Conservation (phyloP, 1,139 yeast genomes). For the Yamadazyma atmosphaerica region DNA sequence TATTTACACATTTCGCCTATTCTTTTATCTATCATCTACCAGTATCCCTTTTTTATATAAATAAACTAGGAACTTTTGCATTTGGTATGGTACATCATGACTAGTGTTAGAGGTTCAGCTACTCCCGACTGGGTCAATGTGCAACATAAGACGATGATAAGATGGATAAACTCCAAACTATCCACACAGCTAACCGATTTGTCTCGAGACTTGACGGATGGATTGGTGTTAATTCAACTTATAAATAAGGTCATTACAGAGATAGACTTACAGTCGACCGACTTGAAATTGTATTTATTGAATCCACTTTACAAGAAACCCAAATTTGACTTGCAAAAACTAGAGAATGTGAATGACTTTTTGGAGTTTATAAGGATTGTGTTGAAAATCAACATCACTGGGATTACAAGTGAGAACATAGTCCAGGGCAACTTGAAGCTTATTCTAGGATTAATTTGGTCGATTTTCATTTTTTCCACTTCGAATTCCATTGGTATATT, state of each 20-base stretch:
- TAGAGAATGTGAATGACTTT: slow-evolving; percentile 61
- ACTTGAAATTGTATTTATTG: slow-evolving; percentile 24
- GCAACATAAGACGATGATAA: slow-evolving; percentile 47
- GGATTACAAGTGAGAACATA: slow-evolving; percentile 69
- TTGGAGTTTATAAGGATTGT: slow-evolving; percentile 55
- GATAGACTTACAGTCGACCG: slow-evolving; percentile 18
- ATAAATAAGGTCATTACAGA: slow-evolving; percentile 30
- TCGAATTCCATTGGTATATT: slow-evolving; percentile 26
- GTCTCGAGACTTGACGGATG: slow-evolving; percentile 36
- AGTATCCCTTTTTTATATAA: no score
- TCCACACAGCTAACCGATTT: slow-evolving; percentile 25
- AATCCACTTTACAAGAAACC: slow-evolving; percentile 48
- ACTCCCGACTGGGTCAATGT: slow-evolving; percentile 44
- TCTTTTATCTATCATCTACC: background rate
- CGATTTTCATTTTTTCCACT: slow-evolving; percentile 53
- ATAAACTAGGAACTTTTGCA: no score
- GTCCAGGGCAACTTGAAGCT: slow-evolving; percentile 63
- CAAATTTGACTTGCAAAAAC: slow-evolving; percentile 54
- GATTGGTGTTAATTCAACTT: slow-evolving; percentile 38
- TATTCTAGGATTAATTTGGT: slow-evolving; percentile 68
- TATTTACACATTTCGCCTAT: background rate
- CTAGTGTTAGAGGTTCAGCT: background rate
- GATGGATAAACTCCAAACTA: slow-evolving; percentile 47
- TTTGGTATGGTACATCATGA: background rate
- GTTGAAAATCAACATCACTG: slow-evolving; percentile 50